phyloP scores from a whole-genome alignment of 2,329 filamentous ascomycete genomes.

The Alternaria tenuissima region DNA sequence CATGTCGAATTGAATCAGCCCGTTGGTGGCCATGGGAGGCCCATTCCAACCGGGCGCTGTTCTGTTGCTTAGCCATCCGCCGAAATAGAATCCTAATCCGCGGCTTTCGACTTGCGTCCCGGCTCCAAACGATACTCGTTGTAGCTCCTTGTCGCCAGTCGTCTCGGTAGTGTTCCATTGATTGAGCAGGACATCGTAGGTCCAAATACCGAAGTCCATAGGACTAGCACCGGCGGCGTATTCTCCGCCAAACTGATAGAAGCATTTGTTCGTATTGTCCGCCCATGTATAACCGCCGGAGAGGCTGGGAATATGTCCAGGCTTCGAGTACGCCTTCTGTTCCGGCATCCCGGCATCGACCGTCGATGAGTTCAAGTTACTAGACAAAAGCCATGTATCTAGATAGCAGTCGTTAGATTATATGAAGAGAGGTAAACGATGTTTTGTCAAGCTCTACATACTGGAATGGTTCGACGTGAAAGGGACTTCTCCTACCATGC shows the following conservation, averaged over 20 bases:
- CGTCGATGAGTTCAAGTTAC: slow-evolving; percentile 60
- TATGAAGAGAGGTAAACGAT: neutral
- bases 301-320: slow-evolving; percentile 63
- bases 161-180: slow-evolving; percentile 62
- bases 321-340: slow-evolving; percentile 67
- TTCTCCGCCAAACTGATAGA: slow-evolving; percentile 71
- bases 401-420: slow-evolving; percentile 19
- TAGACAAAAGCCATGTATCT: slow-evolving; percentile 66
- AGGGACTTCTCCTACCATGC: slow-evolving; percentile 33
- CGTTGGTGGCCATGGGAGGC: slow-evolving; percentile 58
- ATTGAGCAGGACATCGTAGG: slow-evolving; percentile 66
- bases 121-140: slow-evolving; percentile 65
- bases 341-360: slow-evolving; percentile 57
- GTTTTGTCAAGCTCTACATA: slow-evolving; percentile 47
- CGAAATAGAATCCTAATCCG: slow-evolving; percentile 68
- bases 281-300: slow-evolving; percentile 64
- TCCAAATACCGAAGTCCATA: slow-evolving; percentile 60
- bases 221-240: slow-evolving; percentile 53
- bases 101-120: slow-evolving; percentile 63
- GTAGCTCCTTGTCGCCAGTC: slow-evolving; percentile 49
- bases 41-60: slow-evolving; percentile 63
- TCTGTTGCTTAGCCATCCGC: slow-evolving; percentile 67
- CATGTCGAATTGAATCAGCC: slow-evolving; percentile 67
- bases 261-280: slow-evolving; percentile 68
- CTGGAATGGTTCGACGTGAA: slow-evolving; percentile 60